Conservation (phyloP, 75 land plant species). For the Larix kaempferi region DNA sequence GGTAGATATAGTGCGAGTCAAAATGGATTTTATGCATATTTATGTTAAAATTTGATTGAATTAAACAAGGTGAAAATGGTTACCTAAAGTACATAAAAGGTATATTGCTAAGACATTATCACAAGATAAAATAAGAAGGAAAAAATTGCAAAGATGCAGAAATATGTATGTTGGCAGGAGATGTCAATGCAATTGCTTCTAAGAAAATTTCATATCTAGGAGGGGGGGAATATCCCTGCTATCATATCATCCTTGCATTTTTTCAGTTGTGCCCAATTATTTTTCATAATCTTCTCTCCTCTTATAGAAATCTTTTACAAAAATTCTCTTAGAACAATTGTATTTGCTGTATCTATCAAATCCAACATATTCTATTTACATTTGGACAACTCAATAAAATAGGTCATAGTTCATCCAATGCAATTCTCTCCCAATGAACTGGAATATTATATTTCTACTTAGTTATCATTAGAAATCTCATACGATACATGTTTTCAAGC, state of each 20-base stretch:
- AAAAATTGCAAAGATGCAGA: background rate
- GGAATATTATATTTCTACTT: background rate
- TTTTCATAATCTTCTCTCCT: background rate
- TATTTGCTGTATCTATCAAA: background rate
- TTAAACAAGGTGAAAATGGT: background rate
- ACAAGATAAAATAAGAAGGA: background rate
- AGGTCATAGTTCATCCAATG: background rate
- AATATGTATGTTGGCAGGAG: background rate
- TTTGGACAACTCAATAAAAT: background rate
- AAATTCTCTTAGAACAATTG: background rate
- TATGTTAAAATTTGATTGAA: too few species aligned
- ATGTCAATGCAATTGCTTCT: background rate
- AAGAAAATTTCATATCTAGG: background rate
- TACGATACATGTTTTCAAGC: background rate
- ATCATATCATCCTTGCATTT: background rate
- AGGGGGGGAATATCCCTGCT: background rate
- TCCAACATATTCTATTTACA: background rate
- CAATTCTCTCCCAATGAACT: background rate
- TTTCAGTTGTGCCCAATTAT: background rate
- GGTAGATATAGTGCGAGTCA: background rate
- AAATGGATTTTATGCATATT: background rate
- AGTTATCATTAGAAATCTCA: background rate
- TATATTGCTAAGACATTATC: background rate
- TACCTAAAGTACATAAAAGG: background rate
- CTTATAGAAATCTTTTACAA: background rate